Evolutionary conservation across 306 rosid species (phyloP).

Genomic region (Fragaria ananassa): DNA sequence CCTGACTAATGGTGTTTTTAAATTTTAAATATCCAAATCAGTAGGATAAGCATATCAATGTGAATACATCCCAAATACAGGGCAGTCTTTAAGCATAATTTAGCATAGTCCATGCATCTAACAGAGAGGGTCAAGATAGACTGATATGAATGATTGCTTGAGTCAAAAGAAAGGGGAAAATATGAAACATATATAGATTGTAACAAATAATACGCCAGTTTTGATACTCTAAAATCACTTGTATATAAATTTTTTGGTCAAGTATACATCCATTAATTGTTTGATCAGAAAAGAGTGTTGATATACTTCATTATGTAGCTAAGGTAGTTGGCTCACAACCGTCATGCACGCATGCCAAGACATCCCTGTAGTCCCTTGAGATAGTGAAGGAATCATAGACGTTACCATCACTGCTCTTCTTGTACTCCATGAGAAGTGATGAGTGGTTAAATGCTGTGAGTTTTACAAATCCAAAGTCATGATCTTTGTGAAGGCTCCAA

Average conservation of each 20-base stretch:
- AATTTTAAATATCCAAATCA: background rate
- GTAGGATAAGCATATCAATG: background rate
- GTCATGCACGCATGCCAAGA: constrained; percentile 76
- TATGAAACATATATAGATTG: background rate
- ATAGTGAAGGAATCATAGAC: constrained; percentile 72
- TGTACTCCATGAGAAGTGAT: constrained; percentile 62
- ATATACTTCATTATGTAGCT: constrained; percentile 41
- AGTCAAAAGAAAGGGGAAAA: background rate
- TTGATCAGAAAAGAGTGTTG: background rate
- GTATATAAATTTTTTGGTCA: background rate
- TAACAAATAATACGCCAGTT: background rate
- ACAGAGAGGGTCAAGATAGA: background rate
- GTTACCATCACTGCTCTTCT: constrained; percentile 69
- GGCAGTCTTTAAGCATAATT: background rate
- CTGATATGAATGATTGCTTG: background rate
- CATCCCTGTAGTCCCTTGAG: constrained; percentile 73
- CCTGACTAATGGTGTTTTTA: background rate
- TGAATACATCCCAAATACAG: background rate
- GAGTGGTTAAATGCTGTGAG: constrained; percentile 74
- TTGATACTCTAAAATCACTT: background rate
- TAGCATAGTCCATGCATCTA: background rate
- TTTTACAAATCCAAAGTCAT: constrained; percentile 70
- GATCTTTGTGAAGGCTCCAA: constrained; percentile 76
- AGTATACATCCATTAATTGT: background rate
- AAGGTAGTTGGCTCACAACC: constrained; percentile 62